Evolutionary conservation across 2,329 filamentous ascomycete species (phyloP), one percentile per base, ranked within the genome.

Genomic region (Xylariaceae sp.): DNA sequence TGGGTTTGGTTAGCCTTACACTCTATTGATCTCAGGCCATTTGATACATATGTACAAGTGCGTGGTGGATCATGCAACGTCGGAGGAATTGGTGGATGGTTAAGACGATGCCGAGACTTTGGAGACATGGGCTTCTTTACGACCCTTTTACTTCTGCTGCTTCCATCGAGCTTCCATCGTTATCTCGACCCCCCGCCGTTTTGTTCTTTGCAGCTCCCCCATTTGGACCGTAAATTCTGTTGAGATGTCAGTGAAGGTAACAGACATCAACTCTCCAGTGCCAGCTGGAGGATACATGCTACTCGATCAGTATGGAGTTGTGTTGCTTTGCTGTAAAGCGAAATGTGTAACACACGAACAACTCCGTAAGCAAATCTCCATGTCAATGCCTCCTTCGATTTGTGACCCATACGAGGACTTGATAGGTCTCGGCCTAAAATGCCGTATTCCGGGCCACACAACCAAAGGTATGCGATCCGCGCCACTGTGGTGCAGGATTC

Each of bases 151-250:
- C 51, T 56, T 51, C 55, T 56, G 18, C 42, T 54, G 60, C 66
- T 71, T 70, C 69, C 52, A 68, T 64, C 51, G 52, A 65, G 62
- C 67, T 71, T 70, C 69, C 60, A 71, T 67, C 64, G 64, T 70
- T 70, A 71, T 70, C 67, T 68, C 58, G 57, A 60, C 59, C 65
- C 63, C n/a, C 59, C 63, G 63, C 57, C 59, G 44, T 59, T 54
- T 61, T 62, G 48, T 70, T 71, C 68, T 65, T 61, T 69, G 65
- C 69, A 70, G 67, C 69, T 71, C 69, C 69, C 67, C 60, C 50
- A 65, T 70, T 69, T 44, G 68, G 69, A 63, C 55, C 50, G 50
- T 45, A 58, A 56, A 54, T 60, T 50, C 44, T 56, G 54, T 58
- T 48, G 55, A 65, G 56, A 54, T 10, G 32, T 37, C 12, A 12